Evolutionary conservation across 1,284 basidiomycete genomes (phyloP), one percentile per base, ranked within the genome.

Genomic region (Veloboletus limbatus): DNA sequence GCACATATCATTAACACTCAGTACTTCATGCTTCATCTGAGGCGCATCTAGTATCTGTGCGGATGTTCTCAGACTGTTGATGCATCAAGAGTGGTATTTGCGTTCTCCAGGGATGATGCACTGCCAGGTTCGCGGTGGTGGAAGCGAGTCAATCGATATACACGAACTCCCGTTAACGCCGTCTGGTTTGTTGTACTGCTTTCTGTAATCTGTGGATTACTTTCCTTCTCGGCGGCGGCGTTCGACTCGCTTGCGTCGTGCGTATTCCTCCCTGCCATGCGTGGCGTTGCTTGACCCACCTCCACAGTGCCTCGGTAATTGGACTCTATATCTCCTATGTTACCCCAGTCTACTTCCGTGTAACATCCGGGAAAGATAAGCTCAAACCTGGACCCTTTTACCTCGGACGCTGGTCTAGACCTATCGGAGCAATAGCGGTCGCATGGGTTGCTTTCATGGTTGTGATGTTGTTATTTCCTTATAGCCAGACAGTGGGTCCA

Each of bases 11-110:
- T 13, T 2, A 6, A 16, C 7, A 4, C 17, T 8, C 13, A 4
- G 17, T 27, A n/a, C n/a, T n/a, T n/a, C 20, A 10, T 44, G 11
- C 13, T 30, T 33, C 17, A 30, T 17, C 49, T 47, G 20, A 41
- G 8, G 16, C 8, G 27, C 36, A 9, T 18, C 41, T 30, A 52
- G 41, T 52, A 79, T 38, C 82, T n/a, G n/a, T n/a, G n/a, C n/a
- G n/a, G n/a, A n/a, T n/a, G n/a, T 78, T 11, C 82, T 13, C 82
- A 86, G 64, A 74, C 71, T 31, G 76, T 85, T n/a, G 83, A 85
- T 62, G 83, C 81, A 13, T 85, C 82, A 27, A 76, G 83, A 20
- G 82, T 82, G 8, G 76, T 84, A 24, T 85, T 83, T 54, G 82
- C 83, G 11, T 85, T 85, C 57, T 79, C 81, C 26, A 71, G 85